Evolutionary conservation across 495 filamentous ascomycete genomes (phyloP), one percentile per base, ranked within the genome.

Genomic region (Cercophora scortea): DNA sequence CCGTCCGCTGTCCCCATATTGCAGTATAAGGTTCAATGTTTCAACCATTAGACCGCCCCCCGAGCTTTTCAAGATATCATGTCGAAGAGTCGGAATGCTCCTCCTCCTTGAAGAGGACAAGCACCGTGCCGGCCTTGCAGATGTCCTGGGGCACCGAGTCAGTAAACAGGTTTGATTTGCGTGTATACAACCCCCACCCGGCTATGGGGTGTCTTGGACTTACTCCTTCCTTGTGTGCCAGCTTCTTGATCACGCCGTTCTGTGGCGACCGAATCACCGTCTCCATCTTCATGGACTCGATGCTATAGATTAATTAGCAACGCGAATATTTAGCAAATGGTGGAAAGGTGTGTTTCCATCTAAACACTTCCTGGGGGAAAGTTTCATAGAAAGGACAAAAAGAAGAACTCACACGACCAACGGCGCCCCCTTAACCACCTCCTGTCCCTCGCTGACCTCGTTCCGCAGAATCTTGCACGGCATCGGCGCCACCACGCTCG

Each of bases 281-380:
- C 71, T 98, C 93, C 93, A 98, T 98, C 79, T 98, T 98, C 93
- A 98, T 98, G 51, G 92, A 96, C 71, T 98, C 93, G 62, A 98
- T 95, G 1, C 78, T 77, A 10, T 5, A 44, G 35, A 45, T 18
- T 12, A n/a, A n/a, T 35, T 15, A 49, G 36, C 13, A 25, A 25
- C 25, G 25, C 25, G 5, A 25, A 2, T 25, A 5, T 2, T 2
- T 25, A 25, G 25, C 5, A 25, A 25, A 25, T 25, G 25, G 25
- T 2, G 25, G 25, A 49, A 32, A 50, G 38, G 36, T 62, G n/a
- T n/a, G n/a, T n/a, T n/a, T n/a, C n/a, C n/a, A n/a, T n/a, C 25
- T 46, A 69, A 64, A 42, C 52, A 11, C 8, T 5, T n/a, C n/a
- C 8, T 6, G 32, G 17, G n/a, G 4, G 16, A 9, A 13, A 33